Base-by-base conservation (phyloP, 805 yeast species). In the Priceomyces fermenticarens region DNA sequence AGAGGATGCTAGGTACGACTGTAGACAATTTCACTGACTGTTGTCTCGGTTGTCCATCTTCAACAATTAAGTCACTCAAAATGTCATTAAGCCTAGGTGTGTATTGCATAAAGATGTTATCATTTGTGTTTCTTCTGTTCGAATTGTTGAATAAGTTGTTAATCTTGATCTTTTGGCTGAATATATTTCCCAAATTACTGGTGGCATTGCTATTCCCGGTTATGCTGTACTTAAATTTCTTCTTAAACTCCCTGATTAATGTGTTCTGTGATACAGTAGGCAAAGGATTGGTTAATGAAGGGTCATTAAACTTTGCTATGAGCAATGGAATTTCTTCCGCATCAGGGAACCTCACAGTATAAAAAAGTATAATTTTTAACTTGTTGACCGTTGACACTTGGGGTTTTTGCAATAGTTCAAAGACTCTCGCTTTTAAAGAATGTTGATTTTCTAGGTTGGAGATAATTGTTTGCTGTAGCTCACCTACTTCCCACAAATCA, bases 91-190 rank as follows among this genome's bases (percentile, higher is more conserved):
- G 62, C 41, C 87, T 70, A 6, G 99, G 96, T 33, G 79, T 71
- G 55, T 90, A 95, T 65, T 93, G 99, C 83, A 95, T 89, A 65
- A 81, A 93, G 4, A 91, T 79, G 54, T 85, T 86, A 41, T 81
- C 84, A 2, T 75, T 68, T 28, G 72, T 59, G 30, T 40, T 52
- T 25, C 46, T 30, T 35, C 38, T 39, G 31, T 53, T 32, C 38
- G 51, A 41, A 12, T 31, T 31, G 11, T 15, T 14, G 38, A 43
- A 42, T 42, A 52, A 58, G 30, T 56, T 47, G 41, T 57, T 60
- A 41, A 65, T 56, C 40, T 55, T 63, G 45, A 60, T 59, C 28
- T 60, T 61, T 49, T 62, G 61, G 32, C 55, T 62, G 48, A 64
- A 65, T 30, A 65, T 42, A 35, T 54, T 55, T 6, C 62, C 66